Conservation (phyloP, 2,329 filamentous ascomycete species). For the Trichoderma atroviride region DNA sequence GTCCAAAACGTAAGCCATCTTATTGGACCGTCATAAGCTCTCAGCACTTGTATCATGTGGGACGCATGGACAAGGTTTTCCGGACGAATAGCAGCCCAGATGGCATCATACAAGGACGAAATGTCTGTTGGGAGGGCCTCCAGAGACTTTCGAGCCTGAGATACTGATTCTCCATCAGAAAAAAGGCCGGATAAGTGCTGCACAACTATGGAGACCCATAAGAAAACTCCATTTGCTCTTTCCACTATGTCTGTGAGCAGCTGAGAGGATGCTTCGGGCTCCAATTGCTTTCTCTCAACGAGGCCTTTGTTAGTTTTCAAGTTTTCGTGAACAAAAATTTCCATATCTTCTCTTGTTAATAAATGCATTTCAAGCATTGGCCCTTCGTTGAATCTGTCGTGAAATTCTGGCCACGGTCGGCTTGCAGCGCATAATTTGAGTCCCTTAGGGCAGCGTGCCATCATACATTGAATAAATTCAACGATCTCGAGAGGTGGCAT, state of each 20-base stretch:
- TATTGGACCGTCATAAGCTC: not conserved
- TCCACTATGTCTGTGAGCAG: not conserved
- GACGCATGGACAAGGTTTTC: not conserved
- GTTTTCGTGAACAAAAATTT: not conserved
- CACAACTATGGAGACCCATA: not conserved
- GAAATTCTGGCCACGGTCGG: not conserved
- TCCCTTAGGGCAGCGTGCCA: not conserved
- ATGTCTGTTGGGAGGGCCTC: not conserved
- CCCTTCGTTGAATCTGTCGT: not conserved
- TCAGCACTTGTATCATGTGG: not conserved
- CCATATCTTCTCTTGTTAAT: not conserved
- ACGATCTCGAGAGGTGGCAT: not conserved
- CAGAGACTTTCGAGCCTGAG: not conserved
- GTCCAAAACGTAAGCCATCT: not conserved
- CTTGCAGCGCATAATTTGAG: not conserved
- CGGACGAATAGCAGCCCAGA: not conserved
- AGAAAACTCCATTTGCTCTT: not conserved
- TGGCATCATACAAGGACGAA: not conserved
- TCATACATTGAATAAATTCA: not conserved
- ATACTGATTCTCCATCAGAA: not conserved
- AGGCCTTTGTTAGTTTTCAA: not conserved
- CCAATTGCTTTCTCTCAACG: not conserved
- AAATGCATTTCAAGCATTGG: conserved; percentile 6
- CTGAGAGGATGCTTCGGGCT: not conserved
- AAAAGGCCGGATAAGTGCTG: not conserved